Evolutionary conservation across 495 filamentous ascomycete genomes (phyloP), one percentile per base, ranked within the genome.

Genomic region (Penicillium psychrofluorescens): DNA sequence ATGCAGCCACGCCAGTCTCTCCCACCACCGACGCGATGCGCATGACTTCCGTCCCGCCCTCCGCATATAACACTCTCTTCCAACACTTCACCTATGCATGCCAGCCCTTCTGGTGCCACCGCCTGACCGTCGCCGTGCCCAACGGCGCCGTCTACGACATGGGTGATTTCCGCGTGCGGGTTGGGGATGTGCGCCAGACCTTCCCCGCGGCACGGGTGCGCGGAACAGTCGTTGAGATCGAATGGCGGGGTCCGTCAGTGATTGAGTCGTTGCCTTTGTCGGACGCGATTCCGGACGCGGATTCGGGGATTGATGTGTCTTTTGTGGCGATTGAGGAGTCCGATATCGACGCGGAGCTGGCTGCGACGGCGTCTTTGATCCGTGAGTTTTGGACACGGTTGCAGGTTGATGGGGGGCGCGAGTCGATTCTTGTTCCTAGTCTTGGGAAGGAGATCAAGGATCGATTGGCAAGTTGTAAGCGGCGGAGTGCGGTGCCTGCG

Each of bases 121-220:
- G 69, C 8, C 56, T 71, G 36, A 71, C 69, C 0, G 51, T 71
- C 16, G 41, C 57, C 0, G 67, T 74, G n/a, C 59, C 55, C n/a
- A 56, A 51, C 9, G 67, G 67, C 8, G 45, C 63, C 4, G 62
- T 68, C 43, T 74, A 70, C 29, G 70, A 72, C 9, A 51, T 71
- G 1, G 67, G 66, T 7, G 70, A 74, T 34, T 72, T 72, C 48
- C 53, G 63, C 7, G 62, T 74, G 27, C 63, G 70, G 1, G 11
- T 72, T 11, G 70, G 70, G 13, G 70, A 74, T 35, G 66, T 74
- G 39, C 58, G 63, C 6, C 68, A 72, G 46, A 69, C 62, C 38
- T 61, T 60, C 38, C 67, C 70, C 31, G 50, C 55, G 9, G 63
- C 43, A 5, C 54, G 67, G 27, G 45, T 65, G 6, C 62, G 70